Conservation (phyloP, 2,329 filamentous ascomycete species). For the Myriosclerotinia duriaeana region DNA sequence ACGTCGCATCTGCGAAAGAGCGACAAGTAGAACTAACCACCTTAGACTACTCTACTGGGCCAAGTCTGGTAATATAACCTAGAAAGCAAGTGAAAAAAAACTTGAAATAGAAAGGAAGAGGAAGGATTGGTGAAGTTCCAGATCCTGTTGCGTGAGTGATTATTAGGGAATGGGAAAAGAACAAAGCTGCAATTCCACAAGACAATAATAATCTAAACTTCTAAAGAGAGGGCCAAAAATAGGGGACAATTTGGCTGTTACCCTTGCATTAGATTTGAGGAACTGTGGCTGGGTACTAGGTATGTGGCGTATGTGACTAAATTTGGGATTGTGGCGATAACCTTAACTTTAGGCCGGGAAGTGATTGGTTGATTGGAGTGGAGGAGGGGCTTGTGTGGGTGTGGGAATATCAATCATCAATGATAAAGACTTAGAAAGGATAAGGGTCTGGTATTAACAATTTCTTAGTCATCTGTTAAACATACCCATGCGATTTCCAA, state of each 20-base stretch:
- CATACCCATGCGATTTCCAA: background rate
- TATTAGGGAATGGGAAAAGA: background rate
- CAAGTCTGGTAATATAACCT: constrained; percentile 17
- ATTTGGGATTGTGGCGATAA: background rate
- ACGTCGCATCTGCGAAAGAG: constrained; percentile 56
- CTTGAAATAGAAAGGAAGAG: constrained; percentile 3
- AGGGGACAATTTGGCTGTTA: constrained; percentile 6
- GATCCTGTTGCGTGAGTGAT: background rate
- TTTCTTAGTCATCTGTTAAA: constrained; percentile 4
- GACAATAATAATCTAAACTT: background rate
- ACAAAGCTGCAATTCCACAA: background rate
- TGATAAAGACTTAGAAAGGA: constrained; percentile 2
- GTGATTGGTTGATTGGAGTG: constrained; percentile 6
- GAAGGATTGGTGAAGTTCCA: constrained; percentile 19
- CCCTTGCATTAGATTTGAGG: constrained; percentile 16
- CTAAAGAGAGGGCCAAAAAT: constrained; percentile 17
- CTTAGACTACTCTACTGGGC: constrained; percentile 14
- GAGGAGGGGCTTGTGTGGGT: background rate
- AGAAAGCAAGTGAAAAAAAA: constrained; percentile 23
- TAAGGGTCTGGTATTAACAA: no score
- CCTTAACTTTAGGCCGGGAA: background rate
- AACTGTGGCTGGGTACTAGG: background rate
- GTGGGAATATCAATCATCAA: constrained; percentile 7
- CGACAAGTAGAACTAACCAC: constrained; percentile 23
- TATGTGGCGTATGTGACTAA: background rate